Evolutionary conservation across 352 stramenopile species (phyloP).

Genomic region (Globisporangium perplexum): DNA sequence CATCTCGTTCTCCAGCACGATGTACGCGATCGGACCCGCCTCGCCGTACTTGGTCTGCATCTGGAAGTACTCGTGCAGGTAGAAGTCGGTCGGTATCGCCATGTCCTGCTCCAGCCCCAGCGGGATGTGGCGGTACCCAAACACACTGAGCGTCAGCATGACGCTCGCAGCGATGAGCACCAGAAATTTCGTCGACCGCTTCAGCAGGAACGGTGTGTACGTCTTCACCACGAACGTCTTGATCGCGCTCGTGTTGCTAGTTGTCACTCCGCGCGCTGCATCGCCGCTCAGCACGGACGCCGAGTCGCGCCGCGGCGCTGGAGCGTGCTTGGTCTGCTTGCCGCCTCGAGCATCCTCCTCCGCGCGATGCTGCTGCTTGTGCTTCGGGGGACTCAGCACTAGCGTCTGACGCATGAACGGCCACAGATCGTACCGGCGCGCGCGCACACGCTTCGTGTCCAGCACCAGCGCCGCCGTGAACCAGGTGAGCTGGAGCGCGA

Average conservation of each 20-base stretch:
- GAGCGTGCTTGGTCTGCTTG: background rate
- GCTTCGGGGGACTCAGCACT: conserved; percentile 28
- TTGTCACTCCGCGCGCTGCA: background rate
- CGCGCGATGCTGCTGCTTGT: conserved; percentile 9
- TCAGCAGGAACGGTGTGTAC: conserved; percentile 62
- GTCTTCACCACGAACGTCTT: conserved; percentile 59
- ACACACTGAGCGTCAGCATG: conserved; percentile 37
- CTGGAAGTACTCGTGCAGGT: conserved; percentile 88
- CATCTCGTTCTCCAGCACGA: conserved; percentile 50
- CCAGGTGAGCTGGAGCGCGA: conserved; percentile 85
- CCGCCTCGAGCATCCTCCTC: background rate
- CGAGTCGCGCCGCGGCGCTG: background rate
- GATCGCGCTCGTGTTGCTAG: conserved; percentile 24
- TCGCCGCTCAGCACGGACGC: background rate
- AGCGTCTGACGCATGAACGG: conserved; percentile 56
- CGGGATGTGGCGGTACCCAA: conserved; percentile 56
- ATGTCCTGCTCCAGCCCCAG: conserved; percentile 87
- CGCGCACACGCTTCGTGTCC: conserved; percentile 59
- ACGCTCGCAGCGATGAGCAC: conserved; percentile 38
- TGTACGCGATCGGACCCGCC: conserved; percentile 83
- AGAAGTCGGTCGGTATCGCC: conserved; percentile 83
- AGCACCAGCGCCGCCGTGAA: conserved; percentile 80
- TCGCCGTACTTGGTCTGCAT: conserved; percentile 80
- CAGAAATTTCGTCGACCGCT: conserved; percentile 45
- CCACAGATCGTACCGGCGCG: conserved; percentile 64